Conservation (phyloP, 106 monocot genomes). For the Chionographis japonica region DNA sequence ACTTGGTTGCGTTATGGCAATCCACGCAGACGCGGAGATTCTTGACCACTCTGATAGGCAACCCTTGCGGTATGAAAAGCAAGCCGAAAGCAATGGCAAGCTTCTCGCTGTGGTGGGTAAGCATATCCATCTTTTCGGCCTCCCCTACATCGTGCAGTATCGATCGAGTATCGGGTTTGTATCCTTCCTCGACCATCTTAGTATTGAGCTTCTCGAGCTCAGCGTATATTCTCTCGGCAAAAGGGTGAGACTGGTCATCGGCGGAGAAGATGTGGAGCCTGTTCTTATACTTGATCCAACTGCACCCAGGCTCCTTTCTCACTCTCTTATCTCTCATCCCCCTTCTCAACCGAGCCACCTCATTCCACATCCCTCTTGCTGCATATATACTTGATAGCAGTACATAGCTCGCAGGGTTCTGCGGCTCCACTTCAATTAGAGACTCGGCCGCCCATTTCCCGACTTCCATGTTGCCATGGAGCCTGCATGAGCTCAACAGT, state of each 20-base stretch:
- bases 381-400: conserved; percentile 72
- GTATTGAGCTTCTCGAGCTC: conserved; percentile 34
- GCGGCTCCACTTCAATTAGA: conserved; percentile 54
- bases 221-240: conserved; percentile 52
- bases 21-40: conserved; percentile 75
- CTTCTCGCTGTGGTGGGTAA: conserved; percentile 76
- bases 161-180: conserved; percentile 50
- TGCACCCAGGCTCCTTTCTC: conserved; percentile 76
- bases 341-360: conserved; percentile 50
- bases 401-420: conserved; percentile 71
- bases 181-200: conserved; percentile 54
- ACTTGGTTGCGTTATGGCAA: conserved; percentile 70
- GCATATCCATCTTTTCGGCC: conserved; percentile 55
- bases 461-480: conserved; percentile 63
- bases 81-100: conserved; percentile 84
- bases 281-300: conserved; percentile 84
- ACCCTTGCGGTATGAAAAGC: conserved; percentile 42
- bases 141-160: conserved; percentile 61
- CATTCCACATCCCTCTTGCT: conserved; percentile 49
- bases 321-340: conserved; percentile 60
- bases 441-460: conserved; percentile 82
- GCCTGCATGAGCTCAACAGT: conserved; percentile 64
- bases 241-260: conserved; percentile 59
- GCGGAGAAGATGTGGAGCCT: conserved; percentile 68
- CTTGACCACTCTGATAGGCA: conserved; percentile 68